Base-by-base conservation (phyloP, 2,329 filamentous ascomycete species). In the Neopestalotiopsis rosae region DNA sequence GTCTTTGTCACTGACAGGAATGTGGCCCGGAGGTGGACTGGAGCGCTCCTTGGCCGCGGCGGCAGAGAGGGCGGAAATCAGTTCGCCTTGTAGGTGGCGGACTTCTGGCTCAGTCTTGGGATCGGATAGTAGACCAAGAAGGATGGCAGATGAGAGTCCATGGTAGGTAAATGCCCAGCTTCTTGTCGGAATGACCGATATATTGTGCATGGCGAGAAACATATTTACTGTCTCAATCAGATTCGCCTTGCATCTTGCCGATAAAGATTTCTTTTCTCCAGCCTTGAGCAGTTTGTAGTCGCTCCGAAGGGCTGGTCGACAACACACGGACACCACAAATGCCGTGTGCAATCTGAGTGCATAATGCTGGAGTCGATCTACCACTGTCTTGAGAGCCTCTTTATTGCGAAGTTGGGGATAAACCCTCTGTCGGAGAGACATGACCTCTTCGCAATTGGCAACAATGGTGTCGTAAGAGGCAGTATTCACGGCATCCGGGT, bases 81-180 rank as follows among this genome's bases (percentile, higher is more conserved):
- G 78, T 72, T 91, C 88, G 2, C 89, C 89, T 71, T 91, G 89
- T 2, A 91, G 81, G 68, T 90, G 86, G 24, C 89, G 85, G 2
- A 91, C 87, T 73, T 91, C 89, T 0, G 87, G 87, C 69, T 91
- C 89, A 2, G 86, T 82, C 76, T 90, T 90, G 1, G 89, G 90
- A 72, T 91, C 89, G 63, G 87, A 87, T 1, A 91, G 76, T 65
- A 91, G 90, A 17, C 89, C 89, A 9, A 91, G 85, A 3, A 91
- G 81, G 3, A 91, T 83, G 1, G 89, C 89, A 0, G 89, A 91
- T 9, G 89, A 91, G 7, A 91, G 83, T 1, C 89, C 89, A 73
- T 91, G 89, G 69, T 91, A 91, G 0, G 89, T 91, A 70, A 91
- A 91, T 0, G 89, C 89, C 89, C 89, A 91, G 68, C 88, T 91